Base-by-base conservation (phyloP, 768 basidiomycete genomes). In the Suillus hirtellus region DNA sequence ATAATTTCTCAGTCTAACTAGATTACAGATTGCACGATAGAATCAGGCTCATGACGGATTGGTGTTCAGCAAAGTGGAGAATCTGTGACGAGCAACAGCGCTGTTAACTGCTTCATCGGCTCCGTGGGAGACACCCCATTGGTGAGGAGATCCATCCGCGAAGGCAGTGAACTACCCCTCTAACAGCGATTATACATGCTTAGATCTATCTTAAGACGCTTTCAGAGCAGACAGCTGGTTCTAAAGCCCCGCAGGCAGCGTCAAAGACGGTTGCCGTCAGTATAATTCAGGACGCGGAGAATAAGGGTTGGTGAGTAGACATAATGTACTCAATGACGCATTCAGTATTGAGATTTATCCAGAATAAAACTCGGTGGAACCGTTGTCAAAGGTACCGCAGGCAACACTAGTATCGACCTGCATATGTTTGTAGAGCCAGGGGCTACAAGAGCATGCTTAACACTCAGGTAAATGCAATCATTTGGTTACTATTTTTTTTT, bases 371-470 rank as follows among this genome's bases (percentile, higher is more conserved):
- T 93, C 1, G 96, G 95, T 21, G 96, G 96, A 1, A 97, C 95
- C 2, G 89, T 99, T 64, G 95, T 99, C 5, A 97, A 99, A 75
- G 97, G 96, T 2, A 99, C 96, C 4, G 97, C 96, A 44, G 97
- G 96, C 14, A 99, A 99, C 79, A 99, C 97, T 9, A 96, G 96
- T 47, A 97, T 97, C 63, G 95, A 95, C 38, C 82, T 38, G 95
- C 93, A 6, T 94, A 96, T 71, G 95, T 99, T 61, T 98, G 97
- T 77, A 81, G 97, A 67, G 85, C 93, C 7, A 86, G 82, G 70
- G 96, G 96, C 3, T 99, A 99, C 82, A 92, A 89, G 74, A 98
- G 96, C 84, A 99, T 99, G 96, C 97, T 97, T 35, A 82, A 97
- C 75, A 93, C 89, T 3, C 92, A 97, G 84, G 92, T 87, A 62